Evolutionary conservation across 2,329 filamentous ascomycete genomes (phyloP).

Genomic region (Colletotrichum phormii): DNA sequence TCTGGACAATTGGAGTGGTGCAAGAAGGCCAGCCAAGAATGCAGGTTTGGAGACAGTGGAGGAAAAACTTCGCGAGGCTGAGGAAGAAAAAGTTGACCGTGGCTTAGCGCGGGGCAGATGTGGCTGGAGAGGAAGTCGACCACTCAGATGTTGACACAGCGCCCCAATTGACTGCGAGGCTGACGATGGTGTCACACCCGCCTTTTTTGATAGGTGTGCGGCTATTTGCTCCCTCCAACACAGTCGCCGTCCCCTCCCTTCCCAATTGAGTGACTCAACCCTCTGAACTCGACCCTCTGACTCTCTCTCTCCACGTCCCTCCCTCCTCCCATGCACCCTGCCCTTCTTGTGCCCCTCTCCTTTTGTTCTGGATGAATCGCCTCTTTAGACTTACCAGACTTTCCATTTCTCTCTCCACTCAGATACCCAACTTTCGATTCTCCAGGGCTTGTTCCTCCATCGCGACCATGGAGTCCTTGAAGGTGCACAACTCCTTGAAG

Average conservation of each 20-base stretch:
- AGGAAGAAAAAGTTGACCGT: background rate
- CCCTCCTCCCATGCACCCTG: background rate
- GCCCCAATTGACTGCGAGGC: conserved; percentile 24
- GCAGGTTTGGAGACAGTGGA: background rate
- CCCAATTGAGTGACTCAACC: conserved; percentile 25
- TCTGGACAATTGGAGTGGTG: background rate
- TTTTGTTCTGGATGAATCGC: conserved; percentile 47
- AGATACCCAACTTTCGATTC: conserved; percentile 41
- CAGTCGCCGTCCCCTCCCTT: background rate
- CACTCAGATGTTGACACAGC: conserved; percentile 16
- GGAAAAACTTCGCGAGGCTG: conserved; percentile 33
- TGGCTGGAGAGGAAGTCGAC: background rate
- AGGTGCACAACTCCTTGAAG: conserved; percentile 83
- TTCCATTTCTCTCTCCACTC: conserved; percentile 44
- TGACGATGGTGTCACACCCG: conserved; percentile 30
- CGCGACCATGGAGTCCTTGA: conserved; percentile 67
- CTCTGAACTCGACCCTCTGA: background rate
- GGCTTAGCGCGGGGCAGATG: conserved; percentile 30
- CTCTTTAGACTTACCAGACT: conserved; percentile 42
- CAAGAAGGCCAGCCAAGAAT: background rate
- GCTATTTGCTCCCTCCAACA: conserved; percentile 19
- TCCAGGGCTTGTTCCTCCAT: conserved; percentile 49
- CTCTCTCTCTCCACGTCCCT: background rate
- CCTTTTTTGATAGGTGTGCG: conserved; percentile 11
- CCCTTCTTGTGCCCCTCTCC: background rate